Evolutionary conservation across 2,329 filamentous ascomycete species (phyloP).

Genomic region (Acephala macrosclerotiorum): DNA sequence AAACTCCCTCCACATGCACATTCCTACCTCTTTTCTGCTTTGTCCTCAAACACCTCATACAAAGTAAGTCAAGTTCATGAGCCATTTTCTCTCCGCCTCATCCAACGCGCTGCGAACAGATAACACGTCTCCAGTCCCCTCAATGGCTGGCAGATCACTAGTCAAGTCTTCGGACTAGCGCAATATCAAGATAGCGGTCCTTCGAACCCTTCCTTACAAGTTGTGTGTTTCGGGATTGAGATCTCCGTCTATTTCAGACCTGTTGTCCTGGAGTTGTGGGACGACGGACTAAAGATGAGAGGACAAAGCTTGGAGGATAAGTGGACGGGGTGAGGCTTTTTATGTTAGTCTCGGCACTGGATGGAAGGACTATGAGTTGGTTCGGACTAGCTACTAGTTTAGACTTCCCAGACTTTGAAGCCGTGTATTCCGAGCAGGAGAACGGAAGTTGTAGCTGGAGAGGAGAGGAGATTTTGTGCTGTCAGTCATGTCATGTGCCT

Average conservation of each 20-base stretch:
- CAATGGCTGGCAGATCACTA: constrained; percentile 60
- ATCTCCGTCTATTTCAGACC: constrained; percentile 59
- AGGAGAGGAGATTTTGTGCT: not conserved
- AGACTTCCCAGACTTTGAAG: no score
- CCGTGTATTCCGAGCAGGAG: not conserved
- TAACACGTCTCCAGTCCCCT: constrained; percentile 53
- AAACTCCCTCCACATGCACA: no score
- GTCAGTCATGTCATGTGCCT: not conserved
- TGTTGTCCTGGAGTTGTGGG: constrained; percentile 57
- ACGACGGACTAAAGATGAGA: constrained; percentile 64
- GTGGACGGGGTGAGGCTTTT: constrained; percentile 54
- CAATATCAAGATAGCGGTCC: constrained; percentile 51
- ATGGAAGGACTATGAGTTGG: no score
- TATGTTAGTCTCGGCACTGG: not conserved
- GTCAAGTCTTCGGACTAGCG: constrained; percentile 52
- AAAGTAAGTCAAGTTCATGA: not conserved
- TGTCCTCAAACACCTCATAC: not conserved
- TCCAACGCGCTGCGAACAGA: constrained; percentile 59
- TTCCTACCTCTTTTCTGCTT: no score
- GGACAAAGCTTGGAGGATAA: constrained; percentile 53
- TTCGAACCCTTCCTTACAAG: constrained; percentile 29
- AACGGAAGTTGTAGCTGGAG: not conserved
- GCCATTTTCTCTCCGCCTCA: not conserved
- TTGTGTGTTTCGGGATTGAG: constrained; percentile 35
- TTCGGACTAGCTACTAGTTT: not conserved